phyloP scores from a whole-genome alignment of 108 stramenopile genomes.

The Cyclotella atomus region DNA sequence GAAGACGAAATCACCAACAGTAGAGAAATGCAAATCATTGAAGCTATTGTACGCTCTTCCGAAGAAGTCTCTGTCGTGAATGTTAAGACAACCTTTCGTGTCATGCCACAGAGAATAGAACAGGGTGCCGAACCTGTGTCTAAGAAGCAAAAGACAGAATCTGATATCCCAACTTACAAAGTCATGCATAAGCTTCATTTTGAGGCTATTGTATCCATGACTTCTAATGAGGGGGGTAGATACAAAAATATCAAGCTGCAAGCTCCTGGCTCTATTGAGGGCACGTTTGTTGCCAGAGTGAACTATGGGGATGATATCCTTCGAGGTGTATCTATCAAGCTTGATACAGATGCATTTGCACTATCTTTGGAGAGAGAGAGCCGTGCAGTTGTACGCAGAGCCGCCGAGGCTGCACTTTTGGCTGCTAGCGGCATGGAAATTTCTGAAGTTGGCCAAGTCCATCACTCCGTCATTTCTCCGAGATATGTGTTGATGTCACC shows the following conservation, averaged over 20 bases:
- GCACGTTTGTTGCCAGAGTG: slow-evolving; percentile 58
- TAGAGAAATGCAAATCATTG: slow-evolving; percentile 53
- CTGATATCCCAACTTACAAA: slow-evolving; percentile 47
- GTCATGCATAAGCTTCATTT: slow-evolving; percentile 47
- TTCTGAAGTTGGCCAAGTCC: slow-evolving; percentile 21
- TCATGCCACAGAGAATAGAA: slow-evolving; percentile 48
- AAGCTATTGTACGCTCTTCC: slow-evolving; percentile 45
- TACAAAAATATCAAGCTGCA: slow-evolving; percentile 67
- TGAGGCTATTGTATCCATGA: slow-evolving; percentile 55
- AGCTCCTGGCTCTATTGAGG: slow-evolving; percentile 80
- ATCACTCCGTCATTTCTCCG: slow-evolving; percentile 39
- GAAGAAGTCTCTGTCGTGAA: slow-evolving; percentile 62
- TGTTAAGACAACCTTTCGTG: slow-evolving; percentile 73
- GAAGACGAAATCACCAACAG: slow-evolving; percentile 39
- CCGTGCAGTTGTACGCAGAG: slow-evolving; percentile 70
- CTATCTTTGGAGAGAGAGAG: slow-evolving; percentile 79
- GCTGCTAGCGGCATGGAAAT: slow-evolving; percentile 31
- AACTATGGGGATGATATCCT: slow-evolving; percentile 52
- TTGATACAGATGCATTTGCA: slow-evolving; percentile 82
- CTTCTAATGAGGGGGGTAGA: slow-evolving; percentile 67
- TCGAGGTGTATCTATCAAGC: slow-evolving; percentile 60
- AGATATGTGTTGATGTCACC: slow-evolving; percentile 52
- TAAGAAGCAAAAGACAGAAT: slow-evolving; percentile 36
- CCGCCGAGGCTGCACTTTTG: slow-evolving; percentile 58
- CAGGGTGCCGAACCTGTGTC: slow-evolving; percentile 25